Conservation (phyloP, 768 basidiomycete species). For the Sarcodon aspratus region DNA sequence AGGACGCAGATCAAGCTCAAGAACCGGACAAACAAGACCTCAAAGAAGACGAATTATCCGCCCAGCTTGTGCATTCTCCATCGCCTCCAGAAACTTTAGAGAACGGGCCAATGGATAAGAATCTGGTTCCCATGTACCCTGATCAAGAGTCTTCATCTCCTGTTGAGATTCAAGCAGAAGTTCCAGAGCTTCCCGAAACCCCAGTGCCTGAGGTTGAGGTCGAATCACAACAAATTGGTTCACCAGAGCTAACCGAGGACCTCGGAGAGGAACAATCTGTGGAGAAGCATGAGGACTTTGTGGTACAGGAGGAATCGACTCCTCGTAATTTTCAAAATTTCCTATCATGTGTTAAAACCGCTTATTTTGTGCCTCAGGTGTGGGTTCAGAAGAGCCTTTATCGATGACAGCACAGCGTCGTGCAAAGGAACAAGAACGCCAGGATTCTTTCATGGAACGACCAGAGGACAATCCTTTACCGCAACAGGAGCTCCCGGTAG, state of each 20-base stretch:
- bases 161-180: neutral
- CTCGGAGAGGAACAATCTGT: slow-evolving; percentile 3
- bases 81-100: too few species aligned
- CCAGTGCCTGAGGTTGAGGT: neutral
- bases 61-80: too few species aligned
- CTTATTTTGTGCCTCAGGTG: too few species aligned
- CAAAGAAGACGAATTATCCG: too few species aligned
- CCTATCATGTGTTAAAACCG: too few species aligned
- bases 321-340: too few species aligned
- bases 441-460: neutral
- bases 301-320: neutral
- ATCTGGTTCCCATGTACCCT: too few species aligned
- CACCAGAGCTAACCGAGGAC: slow-evolving; percentile 1
- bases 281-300: slow-evolving; percentile 1
- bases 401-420: neutral
- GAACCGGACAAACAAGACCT: too few species aligned
- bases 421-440: neutral
- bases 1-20: too few species aligned
- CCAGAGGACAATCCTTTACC: neutral
- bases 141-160: neutral
- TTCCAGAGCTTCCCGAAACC: neutral
- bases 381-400: too few species aligned
- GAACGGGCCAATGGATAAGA: too few species aligned
- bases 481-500: neutral
- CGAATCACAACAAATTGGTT: neutral